Percentiles rank a stretch among this genome's conserved stretches.
Conservation (phyloP, 768 basidiomycete species). For the Peribolospora kevripleyi region DNA sequence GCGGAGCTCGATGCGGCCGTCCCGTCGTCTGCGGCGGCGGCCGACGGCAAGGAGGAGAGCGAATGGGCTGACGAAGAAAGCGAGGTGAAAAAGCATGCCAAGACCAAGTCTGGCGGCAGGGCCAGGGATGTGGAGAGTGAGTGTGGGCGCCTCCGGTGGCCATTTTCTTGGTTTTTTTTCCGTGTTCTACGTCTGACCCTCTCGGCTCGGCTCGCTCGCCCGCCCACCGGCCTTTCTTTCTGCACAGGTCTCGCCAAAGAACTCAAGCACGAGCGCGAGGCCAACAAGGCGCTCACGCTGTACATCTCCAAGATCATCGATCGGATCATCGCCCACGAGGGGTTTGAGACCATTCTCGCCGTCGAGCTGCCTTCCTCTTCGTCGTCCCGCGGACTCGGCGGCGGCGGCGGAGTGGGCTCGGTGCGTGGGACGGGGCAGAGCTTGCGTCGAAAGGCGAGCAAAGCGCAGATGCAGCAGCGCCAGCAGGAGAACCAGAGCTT, state of each 20-base stretch:
- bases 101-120: background rate
- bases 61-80: constrained; percentile 1
- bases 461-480: too few species aligned
- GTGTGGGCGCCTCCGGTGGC: background rate
- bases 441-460: too few species aligned
- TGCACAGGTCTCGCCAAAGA: constrained; percentile 3
- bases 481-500: too few species aligned
- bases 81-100: constrained; percentile 4
- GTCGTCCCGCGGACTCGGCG: too few species aligned
- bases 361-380: constrained; percentile 31
- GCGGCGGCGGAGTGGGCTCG: too few species aligned
- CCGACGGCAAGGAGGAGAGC: constrained; percentile 1
- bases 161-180: background rate
- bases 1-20: constrained; percentile 11
- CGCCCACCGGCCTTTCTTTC: background rate
- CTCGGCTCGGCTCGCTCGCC: background rate
- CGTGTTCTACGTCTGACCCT: background rate
- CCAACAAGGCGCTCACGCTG: constrained; percentile 42
- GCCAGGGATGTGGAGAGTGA: too few species aligned
- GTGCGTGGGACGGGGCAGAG: too few species aligned
- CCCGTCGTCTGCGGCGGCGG: background rate
- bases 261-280: constrained; percentile 11
- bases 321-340: constrained; percentile 83
- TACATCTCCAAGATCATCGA: constrained; percentile 97
- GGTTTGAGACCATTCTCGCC: constrained; percentile 90